phyloP scores from a whole-genome alignment of 176 grass and related monocot species.

The Secale cereale region DNA sequence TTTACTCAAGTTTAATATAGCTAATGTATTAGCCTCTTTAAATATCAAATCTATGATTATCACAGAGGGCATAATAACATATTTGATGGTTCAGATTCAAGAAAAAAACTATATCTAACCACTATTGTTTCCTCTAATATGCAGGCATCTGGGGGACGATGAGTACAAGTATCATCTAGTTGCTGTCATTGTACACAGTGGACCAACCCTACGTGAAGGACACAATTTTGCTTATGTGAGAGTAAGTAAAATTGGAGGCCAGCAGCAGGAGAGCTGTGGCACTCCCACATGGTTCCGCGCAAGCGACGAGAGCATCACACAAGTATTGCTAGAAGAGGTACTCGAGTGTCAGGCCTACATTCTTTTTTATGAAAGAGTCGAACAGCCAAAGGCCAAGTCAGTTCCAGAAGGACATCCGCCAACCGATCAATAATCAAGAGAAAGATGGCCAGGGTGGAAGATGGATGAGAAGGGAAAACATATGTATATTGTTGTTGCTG shows the following conservation, averaged over 20 bases:
- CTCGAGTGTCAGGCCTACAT: constrained; percentile 54
- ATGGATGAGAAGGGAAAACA: not conserved
- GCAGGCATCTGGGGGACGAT: constrained; percentile 4
- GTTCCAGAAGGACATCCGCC: not conserved
- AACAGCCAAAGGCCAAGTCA: not conserved
- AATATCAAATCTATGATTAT: not conserved
- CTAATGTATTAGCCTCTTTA: not conserved
- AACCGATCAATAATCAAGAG: not conserved
- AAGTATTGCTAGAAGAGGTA: constrained; percentile 35
- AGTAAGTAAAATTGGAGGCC: not conserved
- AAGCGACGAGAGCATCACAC: constrained; percentile 24
- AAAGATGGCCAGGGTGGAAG: not conserved
- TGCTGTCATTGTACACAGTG: constrained; percentile 34
- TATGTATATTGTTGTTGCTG: not conserved
- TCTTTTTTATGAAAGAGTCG: constrained; percentile 62
- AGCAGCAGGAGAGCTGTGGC: not conserved
- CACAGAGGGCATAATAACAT: not conserved
- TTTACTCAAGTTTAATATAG: not conserved
- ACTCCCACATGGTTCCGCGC: constrained; percentile 44
- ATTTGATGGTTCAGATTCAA: not conserved
- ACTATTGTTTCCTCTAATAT: not conserved
- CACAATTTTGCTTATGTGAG: constrained; percentile 52
- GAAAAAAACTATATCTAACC: not conserved
- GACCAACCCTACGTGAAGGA: not conserved
- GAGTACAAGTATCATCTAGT: constrained; percentile 20